These are phyloP conservation scores for Aphanomyces invadans DNA, from an alignment of 352 stramenopile species.

Conservation along the genomic window DNA sequence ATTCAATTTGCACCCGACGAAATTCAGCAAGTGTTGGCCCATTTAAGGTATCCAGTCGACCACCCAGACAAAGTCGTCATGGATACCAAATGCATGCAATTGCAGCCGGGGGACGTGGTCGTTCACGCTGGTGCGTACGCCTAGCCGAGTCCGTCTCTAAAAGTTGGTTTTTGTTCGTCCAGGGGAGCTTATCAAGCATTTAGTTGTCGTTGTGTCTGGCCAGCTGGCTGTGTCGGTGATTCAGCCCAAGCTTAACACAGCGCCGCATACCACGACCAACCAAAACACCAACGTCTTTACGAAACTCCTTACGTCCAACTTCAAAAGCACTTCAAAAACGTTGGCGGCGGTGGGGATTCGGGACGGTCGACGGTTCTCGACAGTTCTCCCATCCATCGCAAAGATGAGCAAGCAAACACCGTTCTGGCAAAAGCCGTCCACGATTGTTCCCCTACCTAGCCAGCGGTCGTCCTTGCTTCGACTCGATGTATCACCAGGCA, in stretches of 20 bases:
- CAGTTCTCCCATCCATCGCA: constrained; percentile 8
- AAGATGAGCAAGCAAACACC: constrained; percentile 7
- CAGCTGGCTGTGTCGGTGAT: background rate
- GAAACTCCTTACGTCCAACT: constrained; percentile 18
- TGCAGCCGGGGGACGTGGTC: constrained; percentile 2
- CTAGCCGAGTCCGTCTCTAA: background rate
- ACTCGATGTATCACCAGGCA: no score
- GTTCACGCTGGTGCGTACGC: background rate
- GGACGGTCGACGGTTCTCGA: constrained; percentile 11
- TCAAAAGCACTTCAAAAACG: constrained; percentile 23
- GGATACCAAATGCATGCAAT: background rate
- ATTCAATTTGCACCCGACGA: background rate
- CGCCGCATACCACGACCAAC: background rate
- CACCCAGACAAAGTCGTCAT: background rate
- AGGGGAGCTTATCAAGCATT: background rate
- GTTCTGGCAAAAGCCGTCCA: background rate
- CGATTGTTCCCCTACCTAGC: background rate
- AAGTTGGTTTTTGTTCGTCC: background rate
- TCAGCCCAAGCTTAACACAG: background rate
- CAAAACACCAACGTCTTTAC: background rate
- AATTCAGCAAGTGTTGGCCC: background rate
- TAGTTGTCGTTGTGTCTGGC: background rate
- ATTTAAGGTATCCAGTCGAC: background rate
- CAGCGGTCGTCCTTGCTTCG: background rate
- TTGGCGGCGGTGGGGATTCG: background rate